Evolutionary conservation across 805 yeast genomes (phyloP).

Genomic region (Tetrapisispora nanseiensis): DNA sequence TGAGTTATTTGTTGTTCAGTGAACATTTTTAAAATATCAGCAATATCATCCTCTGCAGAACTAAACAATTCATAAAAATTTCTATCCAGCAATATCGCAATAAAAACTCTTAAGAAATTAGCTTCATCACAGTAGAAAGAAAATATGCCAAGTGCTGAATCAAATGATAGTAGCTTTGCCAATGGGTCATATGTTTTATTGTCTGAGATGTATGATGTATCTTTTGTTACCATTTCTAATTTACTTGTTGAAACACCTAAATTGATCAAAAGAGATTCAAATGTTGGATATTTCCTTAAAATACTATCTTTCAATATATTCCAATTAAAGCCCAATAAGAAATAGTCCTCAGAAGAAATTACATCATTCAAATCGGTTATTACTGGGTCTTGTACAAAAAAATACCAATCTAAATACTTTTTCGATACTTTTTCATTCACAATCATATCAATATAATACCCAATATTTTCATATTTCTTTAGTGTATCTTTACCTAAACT

Average conservation of each 20-base stretch:
- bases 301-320: not conserved
- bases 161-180: conserved; percentile 15
- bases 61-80: conserved; percentile 18
- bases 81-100: conserved; percentile 22
- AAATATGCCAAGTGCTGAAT: conserved; percentile 10
- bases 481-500: not conserved
- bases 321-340: conserved; percentile 1
- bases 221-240: not conserved
- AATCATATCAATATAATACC: conserved; percentile 12
- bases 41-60: conserved; percentile 14
- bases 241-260: conserved; percentile 12
- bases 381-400: conserved; percentile 10
- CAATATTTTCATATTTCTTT: not conserved
- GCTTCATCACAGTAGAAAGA: conserved; percentile 5
- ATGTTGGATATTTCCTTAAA: conserved; percentile 3
- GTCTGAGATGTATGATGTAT: not conserved
- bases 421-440: conserved; percentile 13
- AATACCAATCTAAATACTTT: conserved; percentile 23
- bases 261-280: conserved; percentile 8
- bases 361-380: not conserved
- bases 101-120: conserved; percentile 7
- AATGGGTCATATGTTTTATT: conserved; percentile 12
- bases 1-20: conserved; percentile 1
- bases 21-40: conserved; percentile 2
- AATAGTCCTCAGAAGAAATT: not conserved